phyloP scores from a whole-genome alignment of 1,284 basidiomycete genomes.

The Boletus subluridellus region DNA sequence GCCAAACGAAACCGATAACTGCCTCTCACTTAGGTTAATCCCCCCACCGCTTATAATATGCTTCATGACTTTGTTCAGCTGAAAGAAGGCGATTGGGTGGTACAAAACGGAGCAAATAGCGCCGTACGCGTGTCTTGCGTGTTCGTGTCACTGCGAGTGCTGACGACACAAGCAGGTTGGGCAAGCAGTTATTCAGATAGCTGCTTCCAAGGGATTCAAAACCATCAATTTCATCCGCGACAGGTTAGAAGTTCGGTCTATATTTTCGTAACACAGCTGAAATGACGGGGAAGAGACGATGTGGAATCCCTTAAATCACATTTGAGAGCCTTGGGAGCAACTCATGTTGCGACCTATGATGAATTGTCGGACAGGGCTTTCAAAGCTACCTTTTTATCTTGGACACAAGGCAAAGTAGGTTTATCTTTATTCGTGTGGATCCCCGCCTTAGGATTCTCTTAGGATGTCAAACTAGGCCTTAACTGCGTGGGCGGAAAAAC shows the following conservation, averaged over 20 bases:
- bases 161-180: conserved; percentile 51
- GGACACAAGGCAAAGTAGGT: conserved; percentile 57
- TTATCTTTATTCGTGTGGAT: neutral
- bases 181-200: conserved; percentile 78
- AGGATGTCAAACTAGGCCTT: conserved; percentile 64
- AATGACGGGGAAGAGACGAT: conserved; percentile 43
- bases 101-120: conserved; percentile 85
- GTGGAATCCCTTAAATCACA: conserved; percentile 49
- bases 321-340: conserved; percentile 62
- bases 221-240: conserved; percentile 78
- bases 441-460: neutral
- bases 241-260: conserved; percentile 42
- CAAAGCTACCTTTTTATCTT: conserved; percentile 49
- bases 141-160: neutral
- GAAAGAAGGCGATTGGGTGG: conserved; percentile 65
- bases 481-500: conserved; percentile 78
- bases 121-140: conserved; percentile 46
- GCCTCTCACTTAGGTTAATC: conserved; percentile 62
- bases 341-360: conserved; percentile 71
- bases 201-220: conserved; percentile 59
- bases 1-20: neutral
- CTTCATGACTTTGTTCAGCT: conserved; percentile 66
- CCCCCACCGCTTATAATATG: conserved; percentile 80
- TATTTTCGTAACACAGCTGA: neutral
- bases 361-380: conserved; percentile 58